Conservation (phyloP, 805 yeast genomes). For the Ogataea neopini region DNA sequence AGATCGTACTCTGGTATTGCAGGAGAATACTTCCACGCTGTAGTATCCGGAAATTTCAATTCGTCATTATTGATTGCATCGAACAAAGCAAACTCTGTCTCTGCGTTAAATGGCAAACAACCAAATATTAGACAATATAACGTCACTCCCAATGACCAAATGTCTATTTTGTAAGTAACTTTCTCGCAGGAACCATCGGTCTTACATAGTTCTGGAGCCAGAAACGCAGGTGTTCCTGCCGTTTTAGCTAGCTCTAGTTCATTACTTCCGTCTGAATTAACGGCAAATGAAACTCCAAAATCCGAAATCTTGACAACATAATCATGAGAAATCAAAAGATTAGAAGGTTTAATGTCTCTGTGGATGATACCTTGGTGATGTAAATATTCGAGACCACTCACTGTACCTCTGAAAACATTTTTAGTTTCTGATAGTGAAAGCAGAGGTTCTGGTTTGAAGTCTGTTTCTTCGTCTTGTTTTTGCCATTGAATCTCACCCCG, state of each 20-base stretch:
- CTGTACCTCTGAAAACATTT: slow-evolving; percentile 76
- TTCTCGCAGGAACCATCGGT: slow-evolving; percentile 52
- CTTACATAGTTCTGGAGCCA: slow-evolving; percentile 89
- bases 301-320: slow-evolving; percentile 89
- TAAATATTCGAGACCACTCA: slow-evolving; percentile 84
- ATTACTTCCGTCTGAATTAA: slow-evolving; percentile 45
- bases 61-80: slow-evolving; percentile 70
- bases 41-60: slow-evolving; percentile 55
- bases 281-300: slow-evolving; percentile 90
- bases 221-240: slow-evolving; percentile 96
- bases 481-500: slow-evolving; percentile 93
- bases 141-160: slow-evolving; percentile 98
- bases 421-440: slow-evolving; percentile 68
- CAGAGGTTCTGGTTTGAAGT: slow-evolving; percentile 51
- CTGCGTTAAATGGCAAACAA: slow-evolving; percentile 83
- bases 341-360: slow-evolving; percentile 95
- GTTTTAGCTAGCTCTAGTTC: slow-evolving; percentile 91
- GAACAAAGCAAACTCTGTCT: slow-evolving; percentile 81
- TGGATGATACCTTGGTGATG: slow-evolving; percentile 91
- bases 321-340: slow-evolving; percentile 68
- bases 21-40: slow-evolving; percentile 30
- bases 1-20: slow-evolving; percentile 27
- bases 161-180: slow-evolving; percentile 82
- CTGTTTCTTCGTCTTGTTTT: slow-evolving; percentile 32
- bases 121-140: slow-evolving; percentile 88